A percentile compares a stretch with the other conserved stretches of the same genome.
Conservation (phyloP, 2,329 filamentous ascomycete species). For the Meredithiella fracta region DNA sequence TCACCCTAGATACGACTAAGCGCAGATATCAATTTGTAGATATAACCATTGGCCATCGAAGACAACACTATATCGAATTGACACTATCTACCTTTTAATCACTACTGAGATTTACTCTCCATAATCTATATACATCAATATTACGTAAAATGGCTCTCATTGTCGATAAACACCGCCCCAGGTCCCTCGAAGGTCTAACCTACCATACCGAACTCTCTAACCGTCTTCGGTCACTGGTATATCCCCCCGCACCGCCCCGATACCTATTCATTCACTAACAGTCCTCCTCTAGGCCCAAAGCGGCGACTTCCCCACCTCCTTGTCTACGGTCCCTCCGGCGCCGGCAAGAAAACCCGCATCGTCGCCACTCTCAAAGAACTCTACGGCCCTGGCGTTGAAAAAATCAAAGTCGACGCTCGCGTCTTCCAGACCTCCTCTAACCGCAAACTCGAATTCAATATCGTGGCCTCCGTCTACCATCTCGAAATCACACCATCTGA, state of each 20-base stretch:
- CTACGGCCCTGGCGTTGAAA: constrained; percentile 92
- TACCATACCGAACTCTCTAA: constrained; percentile 84
- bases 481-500: constrained; percentile 96
- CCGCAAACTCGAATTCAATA: constrained; percentile 98
- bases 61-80: neutral
- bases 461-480: constrained; percentile 92
- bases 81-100: neutral
- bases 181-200: constrained; percentile 59
- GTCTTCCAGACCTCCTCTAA: constrained; percentile 92
- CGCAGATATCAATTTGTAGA: neutral
- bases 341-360: constrained; percentile 94
- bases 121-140: neutral
- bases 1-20: neutral
- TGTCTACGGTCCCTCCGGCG: constrained; percentile 89
- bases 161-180: constrained; percentile 56
- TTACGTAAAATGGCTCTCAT: constrained; percentile 45
- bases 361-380: constrained; percentile 90
- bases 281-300: constrained; percentile 56
- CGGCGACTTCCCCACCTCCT: constrained; percentile 93
- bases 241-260: constrained; percentile 17
- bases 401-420: constrained; percentile 97
- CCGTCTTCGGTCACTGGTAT: constrained; percentile 69
- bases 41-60: neutral
- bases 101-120: neutral
- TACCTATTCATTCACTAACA: neutral